Evolutionary conservation across 495 filamentous ascomycete genomes (phyloP).

Genomic region (Lentithecium fluviatile): DNA sequence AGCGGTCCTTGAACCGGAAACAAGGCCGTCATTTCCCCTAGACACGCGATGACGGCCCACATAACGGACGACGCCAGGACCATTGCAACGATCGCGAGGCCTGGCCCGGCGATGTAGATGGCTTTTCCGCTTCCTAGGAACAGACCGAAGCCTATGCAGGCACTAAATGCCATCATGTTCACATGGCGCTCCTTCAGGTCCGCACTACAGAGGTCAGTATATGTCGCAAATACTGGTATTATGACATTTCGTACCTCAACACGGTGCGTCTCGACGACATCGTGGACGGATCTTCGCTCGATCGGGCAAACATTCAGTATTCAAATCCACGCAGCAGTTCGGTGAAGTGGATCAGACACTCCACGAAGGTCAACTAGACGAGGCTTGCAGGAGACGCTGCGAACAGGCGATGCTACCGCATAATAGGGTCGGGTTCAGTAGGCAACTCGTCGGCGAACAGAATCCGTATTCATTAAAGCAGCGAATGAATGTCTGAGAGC

Average conservation of each 20-base stretch:
- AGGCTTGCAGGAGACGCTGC: constrained; percentile 14
- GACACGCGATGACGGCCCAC: constrained; percentile 51
- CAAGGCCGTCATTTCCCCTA: constrained; percentile 55
- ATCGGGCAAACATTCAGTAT: not conserved
- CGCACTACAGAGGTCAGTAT: constrained; percentile 12
- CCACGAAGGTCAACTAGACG: constrained; percentile 11
- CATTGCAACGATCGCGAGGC: constrained; percentile 45
- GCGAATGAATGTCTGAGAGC: constrained; percentile 4
- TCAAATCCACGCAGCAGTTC: not conserved
- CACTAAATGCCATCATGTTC: constrained; percentile 48
- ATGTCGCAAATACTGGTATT: not conserved
- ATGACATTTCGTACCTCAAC: constrained; percentile 19
- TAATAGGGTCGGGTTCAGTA: constrained; percentile 8
- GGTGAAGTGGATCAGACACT: constrained; percentile 6
- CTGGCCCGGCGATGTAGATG: constrained; percentile 45
- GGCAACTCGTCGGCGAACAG: constrained; percentile 6
- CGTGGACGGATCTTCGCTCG: constrained; percentile 6
- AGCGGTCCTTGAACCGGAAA: constrained; percentile 53
- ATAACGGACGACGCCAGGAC: constrained; percentile 50
- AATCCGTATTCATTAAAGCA: constrained; percentile 19
- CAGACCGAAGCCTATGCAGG: constrained; percentile 44
- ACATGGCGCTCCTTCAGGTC: constrained; percentile 36
- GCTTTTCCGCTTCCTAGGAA: constrained; percentile 45
- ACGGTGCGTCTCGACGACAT: constrained; percentile 31
- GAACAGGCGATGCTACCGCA: constrained; percentile 19